A percentile compares a stretch with the other conserved stretches of the same genome.
These are phyloP conservation scores for Septoria petroselini DNA, from an alignment of 2,329 filamentous ascomycete genomes.

Conservation along the genomic window DNA sequence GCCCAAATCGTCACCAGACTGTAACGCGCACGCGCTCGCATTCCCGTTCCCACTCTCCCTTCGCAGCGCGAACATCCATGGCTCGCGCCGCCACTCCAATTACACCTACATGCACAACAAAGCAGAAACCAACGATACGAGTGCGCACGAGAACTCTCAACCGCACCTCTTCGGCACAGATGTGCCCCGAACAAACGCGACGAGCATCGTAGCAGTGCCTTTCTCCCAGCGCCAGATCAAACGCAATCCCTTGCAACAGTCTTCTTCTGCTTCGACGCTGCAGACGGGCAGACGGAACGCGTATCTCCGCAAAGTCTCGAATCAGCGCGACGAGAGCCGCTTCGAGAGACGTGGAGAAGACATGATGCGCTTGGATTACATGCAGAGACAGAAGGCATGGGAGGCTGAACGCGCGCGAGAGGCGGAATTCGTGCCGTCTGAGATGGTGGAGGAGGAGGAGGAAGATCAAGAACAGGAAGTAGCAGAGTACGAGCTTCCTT, in stretches of 20 bases:
- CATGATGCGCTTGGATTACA: constrained; percentile 49
- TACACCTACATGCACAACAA: constrained; percentile 25
- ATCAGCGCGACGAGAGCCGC: constrained; percentile 45
- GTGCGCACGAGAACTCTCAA: neutral
- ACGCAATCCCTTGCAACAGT: constrained; percentile 2
- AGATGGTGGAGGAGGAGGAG: constrained; percentile 30
- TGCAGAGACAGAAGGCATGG: constrained; percentile 45
- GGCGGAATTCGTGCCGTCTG: constrained; percentile 33
- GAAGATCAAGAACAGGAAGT: constrained; percentile 26
- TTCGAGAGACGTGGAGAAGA: constrained; percentile 49
- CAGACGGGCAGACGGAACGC: constrained; percentile 52
- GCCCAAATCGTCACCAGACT: constrained; percentile 22
- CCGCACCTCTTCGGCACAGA: neutral
- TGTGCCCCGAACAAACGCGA: constrained; percentile 1
- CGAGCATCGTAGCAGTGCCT: neutral
- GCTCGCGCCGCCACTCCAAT: constrained; percentile 19
- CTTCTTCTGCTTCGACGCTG: neutral
- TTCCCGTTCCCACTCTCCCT: constrained; percentile 46
- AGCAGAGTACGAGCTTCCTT: constrained; percentile 22
- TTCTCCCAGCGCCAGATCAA: constrained; percentile 15
- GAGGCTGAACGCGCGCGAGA: constrained; percentile 44
- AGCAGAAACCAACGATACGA: neutral
- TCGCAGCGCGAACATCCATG: constrained; percentile 42
- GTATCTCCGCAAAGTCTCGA: constrained; percentile 61
- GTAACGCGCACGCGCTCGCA: constrained; percentile 32